phyloP scores from a whole-genome alignment of 805 yeast species.

The Kluyveromyces siamensis region DNA sequence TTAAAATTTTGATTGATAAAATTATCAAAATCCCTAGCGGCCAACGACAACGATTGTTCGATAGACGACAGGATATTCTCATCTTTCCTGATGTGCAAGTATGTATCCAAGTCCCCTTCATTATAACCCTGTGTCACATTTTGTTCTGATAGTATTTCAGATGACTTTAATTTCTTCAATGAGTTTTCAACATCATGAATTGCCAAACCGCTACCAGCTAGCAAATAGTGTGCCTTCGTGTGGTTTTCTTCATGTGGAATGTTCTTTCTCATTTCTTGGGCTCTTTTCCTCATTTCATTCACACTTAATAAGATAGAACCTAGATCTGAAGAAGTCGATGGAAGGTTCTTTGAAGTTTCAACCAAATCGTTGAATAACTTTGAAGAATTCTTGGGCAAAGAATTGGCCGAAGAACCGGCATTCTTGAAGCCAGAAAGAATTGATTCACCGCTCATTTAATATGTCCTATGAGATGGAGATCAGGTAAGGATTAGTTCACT shows the following conservation, averaged over 20 bases:
- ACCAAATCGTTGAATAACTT: slow-evolving; percentile 54
- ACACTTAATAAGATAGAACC: slow-evolving; percentile 78
- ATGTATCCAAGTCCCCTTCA: slow-evolving; percentile 46
- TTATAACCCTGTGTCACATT: slow-evolving; percentile 10
- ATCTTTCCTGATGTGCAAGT: slow-evolving; percentile 62
- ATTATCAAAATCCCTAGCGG: slow-evolving; percentile 75
- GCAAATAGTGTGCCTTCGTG: slow-evolving; percentile 76
- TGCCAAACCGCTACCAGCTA: slow-evolving; percentile 83
- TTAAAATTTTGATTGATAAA: slow-evolving; percentile 65
- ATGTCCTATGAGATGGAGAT: background rate
- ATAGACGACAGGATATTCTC: slow-evolving; percentile 76
- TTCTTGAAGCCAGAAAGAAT: background rate
- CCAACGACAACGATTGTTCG: slow-evolving; percentile 64
- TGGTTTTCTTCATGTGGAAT: slow-evolving; percentile 31
- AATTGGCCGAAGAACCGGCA: background rate
- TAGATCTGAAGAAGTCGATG: slow-evolving; percentile 52
- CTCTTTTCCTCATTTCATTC: slow-evolving; percentile 64
- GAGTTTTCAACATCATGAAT: slow-evolving; percentile 73
- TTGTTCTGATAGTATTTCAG: slow-evolving; percentile 25
- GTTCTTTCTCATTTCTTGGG: slow-evolving; percentile 46
- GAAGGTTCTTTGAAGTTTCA: slow-evolving; percentile 70
- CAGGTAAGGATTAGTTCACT: background rate
- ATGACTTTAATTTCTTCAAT: slow-evolving; percentile 36
- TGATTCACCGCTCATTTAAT: background rate
- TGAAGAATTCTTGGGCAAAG: slow-evolving; percentile 5